These are phyloP conservation scores for Ophiostoma ulmi DNA, from an alignment of 2,329 filamentous ascomycete species.

Conservation along the genomic window DNA sequence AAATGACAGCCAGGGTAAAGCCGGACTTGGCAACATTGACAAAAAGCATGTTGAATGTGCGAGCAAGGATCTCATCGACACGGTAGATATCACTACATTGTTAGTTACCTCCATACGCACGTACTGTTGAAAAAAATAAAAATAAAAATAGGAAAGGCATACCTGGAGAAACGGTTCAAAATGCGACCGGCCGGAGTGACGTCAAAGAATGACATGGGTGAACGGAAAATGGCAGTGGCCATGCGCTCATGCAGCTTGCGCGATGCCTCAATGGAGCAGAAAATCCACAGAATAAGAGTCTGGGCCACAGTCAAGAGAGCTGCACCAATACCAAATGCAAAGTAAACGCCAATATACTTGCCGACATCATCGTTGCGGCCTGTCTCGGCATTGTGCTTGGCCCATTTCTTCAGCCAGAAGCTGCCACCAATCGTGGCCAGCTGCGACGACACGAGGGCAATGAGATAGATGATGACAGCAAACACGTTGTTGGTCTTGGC, in stretches of 20 bases:
- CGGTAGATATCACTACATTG: slow-evolving; percentile 58
- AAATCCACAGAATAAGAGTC: slow-evolving; percentile 96
- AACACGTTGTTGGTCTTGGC: slow-evolving; percentile 87
- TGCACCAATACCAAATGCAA: slow-evolving; percentile 85
- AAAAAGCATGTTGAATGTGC: slow-evolving; percentile 97
- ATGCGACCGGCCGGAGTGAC: slow-evolving; percentile 95
- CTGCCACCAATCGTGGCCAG: slow-evolving; percentile 76
- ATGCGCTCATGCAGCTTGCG: slow-evolving; percentile 95
- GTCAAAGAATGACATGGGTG: slow-evolving; percentile 98
- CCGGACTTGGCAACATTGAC: slow-evolving; percentile 67
- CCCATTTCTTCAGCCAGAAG: slow-evolving; percentile 92
- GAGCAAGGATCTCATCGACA: slow-evolving; percentile 87
- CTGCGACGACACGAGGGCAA: slow-evolving; percentile 74
- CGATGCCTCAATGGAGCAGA: slow-evolving; percentile 98
- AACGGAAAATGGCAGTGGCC: slow-evolving; percentile 95
- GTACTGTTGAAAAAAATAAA: not conserved
- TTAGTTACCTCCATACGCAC: not conserved
- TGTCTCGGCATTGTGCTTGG: slow-evolving; percentile 66
- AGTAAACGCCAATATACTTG: slow-evolving; percentile 92
- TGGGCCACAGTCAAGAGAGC: slow-evolving; percentile 82
- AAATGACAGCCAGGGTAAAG: slow-evolving; percentile 85
- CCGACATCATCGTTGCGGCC: slow-evolving; percentile 70
- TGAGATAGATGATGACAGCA: slow-evolving; percentile 75
- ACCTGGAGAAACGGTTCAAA: slow-evolving; percentile 86
- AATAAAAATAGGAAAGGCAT: not conserved